These are phyloP conservation scores for Neoarthrinium moseri DNA, from an alignment of 2,329 filamentous ascomycete genomes.

Conservation along the genomic window DNA sequence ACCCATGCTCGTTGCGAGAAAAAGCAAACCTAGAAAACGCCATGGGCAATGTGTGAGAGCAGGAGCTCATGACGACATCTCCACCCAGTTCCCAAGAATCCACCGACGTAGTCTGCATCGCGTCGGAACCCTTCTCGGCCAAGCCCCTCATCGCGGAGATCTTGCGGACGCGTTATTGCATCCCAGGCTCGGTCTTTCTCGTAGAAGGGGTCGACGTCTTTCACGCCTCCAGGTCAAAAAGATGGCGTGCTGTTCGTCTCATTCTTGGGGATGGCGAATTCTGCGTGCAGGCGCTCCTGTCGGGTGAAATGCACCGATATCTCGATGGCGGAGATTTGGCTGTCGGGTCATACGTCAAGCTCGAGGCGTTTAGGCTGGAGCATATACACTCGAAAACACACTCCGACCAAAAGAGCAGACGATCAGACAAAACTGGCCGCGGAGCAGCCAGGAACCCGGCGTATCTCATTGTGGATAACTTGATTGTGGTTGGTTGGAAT, in stretches of 20 bases:
- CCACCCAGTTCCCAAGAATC: conserved; percentile 1
- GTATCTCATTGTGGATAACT: conserved; percentile 44
- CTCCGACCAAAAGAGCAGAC: not conserved
- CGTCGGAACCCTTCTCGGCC: conserved; percentile 26
- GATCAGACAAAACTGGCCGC: conserved; percentile 4
- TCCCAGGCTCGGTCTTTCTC: conserved; percentile 47
- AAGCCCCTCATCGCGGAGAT: conserved; percentile 47
- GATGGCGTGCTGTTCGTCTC: conserved; percentile 45
- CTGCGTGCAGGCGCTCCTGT: conserved; percentile 53
- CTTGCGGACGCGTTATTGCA: conserved; percentile 45
- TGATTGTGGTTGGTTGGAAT: conserved; percentile 48
- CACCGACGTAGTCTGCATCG: conserved; percentile 26
- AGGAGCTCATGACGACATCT: no score
- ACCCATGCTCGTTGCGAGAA: no score
- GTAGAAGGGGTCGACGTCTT: conserved; percentile 43
- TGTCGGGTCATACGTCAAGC: conserved; percentile 47
- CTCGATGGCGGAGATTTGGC: conserved; percentile 43
- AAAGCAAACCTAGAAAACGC: no score
- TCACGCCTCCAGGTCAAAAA: conserved; percentile 30
- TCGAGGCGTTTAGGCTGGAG: conserved; percentile 39
- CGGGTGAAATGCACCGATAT: conserved; percentile 44
- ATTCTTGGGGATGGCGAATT: conserved; percentile 52
- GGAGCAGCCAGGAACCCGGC: conserved; percentile 20
- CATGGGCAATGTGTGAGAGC: no score
- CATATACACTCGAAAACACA: no score